phyloP scores from a whole-genome alignment of 2,329 filamentous ascomycete genomes.

The Neurospora crassa region DNA sequence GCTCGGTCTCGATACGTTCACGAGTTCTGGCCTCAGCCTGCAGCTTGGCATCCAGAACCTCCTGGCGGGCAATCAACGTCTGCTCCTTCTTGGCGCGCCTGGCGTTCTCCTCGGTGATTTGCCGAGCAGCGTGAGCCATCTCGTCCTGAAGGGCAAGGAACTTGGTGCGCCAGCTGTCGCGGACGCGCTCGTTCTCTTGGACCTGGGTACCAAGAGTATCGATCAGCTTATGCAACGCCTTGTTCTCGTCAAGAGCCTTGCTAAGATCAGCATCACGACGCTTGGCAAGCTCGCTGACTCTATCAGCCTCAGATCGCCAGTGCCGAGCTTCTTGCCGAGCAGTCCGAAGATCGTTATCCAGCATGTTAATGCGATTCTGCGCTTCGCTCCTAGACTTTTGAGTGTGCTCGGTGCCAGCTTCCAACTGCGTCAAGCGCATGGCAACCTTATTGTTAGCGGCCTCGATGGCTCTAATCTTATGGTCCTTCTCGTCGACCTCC shows the following conservation, averaged over 20 bases:
- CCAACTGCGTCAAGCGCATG: conserved; percentile 57
- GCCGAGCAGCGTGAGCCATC: conserved; percentile 67
- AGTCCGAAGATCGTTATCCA: conserved; percentile 46
- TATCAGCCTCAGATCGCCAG: conserved; percentile 54
- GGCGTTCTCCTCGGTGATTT: conserved; percentile 76
- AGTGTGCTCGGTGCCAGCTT: conserved; percentile 52
- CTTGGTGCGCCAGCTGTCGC: conserved; percentile 75
- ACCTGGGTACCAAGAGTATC: conserved; percentile 67
- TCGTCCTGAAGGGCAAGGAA: conserved; percentile 81
- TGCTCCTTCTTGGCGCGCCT: conserved; percentile 71
- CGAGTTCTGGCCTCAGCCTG: conserved; percentile 64
- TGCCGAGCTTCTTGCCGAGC: conserved; percentile 48
- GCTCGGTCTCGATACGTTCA: conserved; percentile 56
- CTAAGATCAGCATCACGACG: conserved; percentile 40
- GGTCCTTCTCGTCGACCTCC: conserved; percentile 59
- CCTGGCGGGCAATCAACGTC: conserved; percentile 67
- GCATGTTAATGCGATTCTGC: conserved; percentile 42
- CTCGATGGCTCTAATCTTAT: conserved; percentile 52
- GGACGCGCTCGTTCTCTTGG: conserved; percentile 75
- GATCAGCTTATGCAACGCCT: conserved; percentile 64
- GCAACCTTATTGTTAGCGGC: conserved; percentile 42
- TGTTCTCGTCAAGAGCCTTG: conserved; percentile 49
- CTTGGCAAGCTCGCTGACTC: conserved; percentile 41
- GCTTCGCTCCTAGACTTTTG: conserved; percentile 46
- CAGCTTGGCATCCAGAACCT: conserved; percentile 68